Evolutionary conservation across 257 asterid genomes (phyloP), one percentile per base, ranked within the genome.

Genomic region (Plantago ovata): DNA sequence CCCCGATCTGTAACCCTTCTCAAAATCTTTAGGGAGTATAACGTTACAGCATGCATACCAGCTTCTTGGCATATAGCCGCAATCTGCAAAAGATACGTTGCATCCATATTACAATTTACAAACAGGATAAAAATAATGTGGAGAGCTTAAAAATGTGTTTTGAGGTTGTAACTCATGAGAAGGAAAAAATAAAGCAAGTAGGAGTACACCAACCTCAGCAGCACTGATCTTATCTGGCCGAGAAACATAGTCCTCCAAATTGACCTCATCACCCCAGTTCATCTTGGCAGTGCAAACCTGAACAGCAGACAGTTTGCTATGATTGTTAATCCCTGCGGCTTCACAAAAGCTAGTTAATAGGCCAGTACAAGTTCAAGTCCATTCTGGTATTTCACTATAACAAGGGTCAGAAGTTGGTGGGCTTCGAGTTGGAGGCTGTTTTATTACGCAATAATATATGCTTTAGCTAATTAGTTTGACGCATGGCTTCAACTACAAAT

Each of bases 151-250:
- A 10, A 49, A 19, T 21, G 36, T 49, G 10, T n/a, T n/a, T n/a
- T n/a, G n/a, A n/a, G n/a, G n/a, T n/a, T n/a, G n/a, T n/a, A 48
- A 9, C 59, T 23, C 11, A n/a, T 33, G 22, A 6, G 59, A n/a
- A 53, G 13, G 32, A n/a, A 28, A 54, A 14, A 51, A 1, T 28
- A 3, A 28, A 28, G 23, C 32, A 46, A 53, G 38, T 58, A n/a
- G n/a, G n/a, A 46, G 40, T 43, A 59, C 38, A 81, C 82, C 45
- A 53, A 88, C 96, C 95, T 88, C 93, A 54, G 96, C 96, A 77
- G 96, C 96, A 69, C 96, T 88, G 18, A 88, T 88, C 69, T 88
- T 88, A 71, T 88, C 96, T 8, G 95, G 96, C 41, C 96, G 84
- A 21, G 96, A 88, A 13, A 88, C 96, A 36, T 88, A 88, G 62